Conservation (phyloP, 345 rosid genomes). For the Ceriops tagal region DNA sequence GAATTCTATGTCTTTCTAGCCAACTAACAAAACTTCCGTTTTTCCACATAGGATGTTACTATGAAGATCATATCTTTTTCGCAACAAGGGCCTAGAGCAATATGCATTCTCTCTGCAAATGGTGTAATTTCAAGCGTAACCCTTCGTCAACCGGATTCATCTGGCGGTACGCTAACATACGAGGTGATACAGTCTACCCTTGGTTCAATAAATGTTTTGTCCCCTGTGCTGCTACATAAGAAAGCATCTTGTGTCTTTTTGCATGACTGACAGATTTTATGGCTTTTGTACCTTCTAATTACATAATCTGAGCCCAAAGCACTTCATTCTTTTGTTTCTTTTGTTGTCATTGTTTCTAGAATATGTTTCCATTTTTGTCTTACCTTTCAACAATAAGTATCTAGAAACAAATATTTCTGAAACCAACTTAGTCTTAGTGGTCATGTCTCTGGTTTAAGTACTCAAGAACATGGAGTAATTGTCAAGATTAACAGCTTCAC, state of each 20-base stretch:
- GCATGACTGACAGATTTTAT: not conserved
- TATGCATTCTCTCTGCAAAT: conserved; percentile 36
- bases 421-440: no score
- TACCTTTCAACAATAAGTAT: no score
- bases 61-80: conserved; percentile 38
- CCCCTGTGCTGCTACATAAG: not conserved
- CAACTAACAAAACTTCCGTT: not conserved
- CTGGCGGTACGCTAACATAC: conserved; percentile 37
- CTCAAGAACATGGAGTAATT: no score
- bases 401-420: no score
- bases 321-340: not conserved
- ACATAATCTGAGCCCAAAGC: not conserved
- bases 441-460: no score
- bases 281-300: not conserved
- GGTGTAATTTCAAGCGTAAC: conserved; percentile 38
- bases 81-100: conserved; percentile 39
- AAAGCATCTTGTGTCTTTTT: not conserved
- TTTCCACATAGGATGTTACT: conserved; percentile 28
- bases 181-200: conserved; percentile 24
- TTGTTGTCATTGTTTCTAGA: no score
- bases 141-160: conserved; percentile 37
- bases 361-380: no score
- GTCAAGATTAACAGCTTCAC: no score
- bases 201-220: not conserved
- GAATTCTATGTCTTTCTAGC: not conserved